Conservation (phyloP, 179 eudicot genomes). For the Amaranthus tricolor region DNA sequence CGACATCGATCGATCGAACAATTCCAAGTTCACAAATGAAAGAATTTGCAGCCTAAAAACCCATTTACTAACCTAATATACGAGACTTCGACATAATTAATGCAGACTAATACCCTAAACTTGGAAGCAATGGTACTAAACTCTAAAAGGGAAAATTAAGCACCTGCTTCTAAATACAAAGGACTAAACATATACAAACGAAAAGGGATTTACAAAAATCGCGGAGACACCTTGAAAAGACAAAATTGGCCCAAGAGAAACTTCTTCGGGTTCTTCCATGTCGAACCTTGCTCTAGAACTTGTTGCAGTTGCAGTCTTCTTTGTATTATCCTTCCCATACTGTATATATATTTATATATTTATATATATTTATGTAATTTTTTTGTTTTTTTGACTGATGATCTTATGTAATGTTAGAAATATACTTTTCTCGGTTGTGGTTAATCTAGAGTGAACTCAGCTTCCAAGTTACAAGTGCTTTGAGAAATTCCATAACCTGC, state of each 20-base stretch:
- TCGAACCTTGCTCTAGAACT: not conserved
- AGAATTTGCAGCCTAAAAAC: slow-evolving; percentile 10
- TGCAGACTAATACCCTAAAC: not conserved
- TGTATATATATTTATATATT: not conserved
- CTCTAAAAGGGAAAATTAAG: slow-evolving; percentile 11
- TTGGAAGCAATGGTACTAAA: not conserved
- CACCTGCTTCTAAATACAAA: slow-evolving; percentile 16
- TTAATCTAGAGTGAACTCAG: slow-evolving; percentile 17
- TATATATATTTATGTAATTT: slow-evolving; percentile 1
- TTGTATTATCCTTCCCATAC: slow-evolving; percentile 23
- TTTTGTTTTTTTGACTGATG: not conserved
- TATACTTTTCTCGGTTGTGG: slow-evolving; percentile 16
- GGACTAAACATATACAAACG: slow-evolving; percentile 16
- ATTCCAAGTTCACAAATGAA: slow-evolving; percentile 20
- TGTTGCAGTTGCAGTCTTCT: slow-evolving; percentile 12
- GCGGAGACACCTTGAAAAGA: slow-evolving; percentile 22
- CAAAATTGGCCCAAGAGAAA: not conserved
- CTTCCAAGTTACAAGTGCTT: slow-evolving; percentile 57
- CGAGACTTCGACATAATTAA: not conserved
- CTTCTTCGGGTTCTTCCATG: not conserved
- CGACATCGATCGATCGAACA: not conserved
- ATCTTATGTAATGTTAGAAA: slow-evolving; percentile 22
- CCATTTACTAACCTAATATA: not conserved
- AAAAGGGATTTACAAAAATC: slow-evolving; percentile 31
- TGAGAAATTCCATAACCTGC: slow-evolving; percentile 76